phyloP scores from a whole-genome alignment of 2,329 filamentous ascomycete genomes.

The Scytalidium sp. region DNA sequence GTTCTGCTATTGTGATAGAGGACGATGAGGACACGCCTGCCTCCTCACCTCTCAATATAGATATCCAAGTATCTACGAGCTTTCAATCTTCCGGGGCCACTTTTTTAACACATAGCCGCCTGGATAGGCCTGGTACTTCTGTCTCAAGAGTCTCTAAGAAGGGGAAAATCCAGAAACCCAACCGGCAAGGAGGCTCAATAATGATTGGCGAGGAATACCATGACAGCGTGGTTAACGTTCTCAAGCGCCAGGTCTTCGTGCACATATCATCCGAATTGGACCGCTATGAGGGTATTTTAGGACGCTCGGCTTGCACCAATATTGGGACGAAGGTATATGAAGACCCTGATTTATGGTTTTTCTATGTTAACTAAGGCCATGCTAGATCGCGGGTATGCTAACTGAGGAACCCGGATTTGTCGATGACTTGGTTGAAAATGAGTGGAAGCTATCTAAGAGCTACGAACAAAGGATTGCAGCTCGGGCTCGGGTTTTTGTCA shows the following conservation, averaged over 20 bases:
- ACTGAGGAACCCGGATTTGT: slow-evolving; percentile 5
- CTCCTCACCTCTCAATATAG: slow-evolving; percentile 9
- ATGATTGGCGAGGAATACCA: not conserved
- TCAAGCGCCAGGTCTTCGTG: slow-evolving; percentile 10
- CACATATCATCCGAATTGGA: slow-evolving; percentile 10
- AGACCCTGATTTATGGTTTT: not conserved
- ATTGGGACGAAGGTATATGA: slow-evolving; percentile 11
- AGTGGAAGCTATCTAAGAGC: slow-evolving; percentile 1
- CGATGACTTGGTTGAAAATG: slow-evolving; percentile 6
- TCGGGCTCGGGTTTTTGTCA: not conserved
- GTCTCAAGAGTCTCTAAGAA: not conserved
- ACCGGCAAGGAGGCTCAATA: slow-evolving; percentile 2
- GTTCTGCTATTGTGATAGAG: slow-evolving; percentile 44
- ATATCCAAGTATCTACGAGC: not conserved
- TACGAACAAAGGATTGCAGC: slow-evolving; percentile 5
- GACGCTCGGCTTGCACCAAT: slow-evolving; percentile 4
- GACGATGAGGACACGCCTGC: slow-evolving; percentile 31
- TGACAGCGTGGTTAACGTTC: not conserved
- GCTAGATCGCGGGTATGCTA: slow-evolving; percentile 7
- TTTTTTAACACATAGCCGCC: not conserved
- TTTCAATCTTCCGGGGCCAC: not conserved
- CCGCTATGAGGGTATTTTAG: slow-evolving; percentile 4
- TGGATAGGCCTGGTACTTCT: not conserved
- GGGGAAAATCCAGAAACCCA: slow-evolving; percentile 1
- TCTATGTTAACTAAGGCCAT: not conserved